Evolutionary conservation across 2,329 filamentous ascomycete genomes (phyloP), one percentile per base, ranked within the genome.

Genomic region (Cucurbitaria berberidis): DNA sequence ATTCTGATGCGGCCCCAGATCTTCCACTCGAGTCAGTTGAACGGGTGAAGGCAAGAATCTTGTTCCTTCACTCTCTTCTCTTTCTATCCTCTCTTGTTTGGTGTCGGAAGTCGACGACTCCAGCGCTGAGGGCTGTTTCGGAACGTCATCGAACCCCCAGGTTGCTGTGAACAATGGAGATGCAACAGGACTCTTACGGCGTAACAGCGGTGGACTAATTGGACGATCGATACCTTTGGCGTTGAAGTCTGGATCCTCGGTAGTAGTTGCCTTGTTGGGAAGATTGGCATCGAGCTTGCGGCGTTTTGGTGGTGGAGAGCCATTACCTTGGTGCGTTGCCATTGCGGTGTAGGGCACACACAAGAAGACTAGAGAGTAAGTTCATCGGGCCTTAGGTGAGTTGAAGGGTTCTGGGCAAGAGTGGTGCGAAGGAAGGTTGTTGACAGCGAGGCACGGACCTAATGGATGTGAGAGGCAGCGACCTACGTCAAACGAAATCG

Each of bases 11-110:
- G 78, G 72, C 1, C 85, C 79, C 0, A 93, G 77, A 62, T 89
- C 88, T 24, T 78, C 80, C 48, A 95, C 87, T 53, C 80, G 82
- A 0, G 89, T 93, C 13, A 95, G 82, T 51, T 86, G 85, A 60
- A 93, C 84, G 0, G 90, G 90, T 1, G 90, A 93, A 1, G 75
- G 69, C 21, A 85, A 9, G 38, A 56, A 52, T 8, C 9, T 35
- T n/a, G 24, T 45, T 26, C 24, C 27, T 30, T 32, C 11, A 13
- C 5, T 16, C 2, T 22, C 19, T 18, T 45, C 36, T 32, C 29
- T 38, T 40, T 48, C 27, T 38, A 38, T 24, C 3, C 27, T 24
- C 35, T 21, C 34, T n/a, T 32, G 16, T 4, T 35, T 15, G 16
- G 34, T 27, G 15, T 34, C 27, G 11, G 32, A 15, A n/a, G 24